Evolutionary conservation across 148 eudicot genomes (phyloP).

Genomic region (Amaranthus hypochondriacus): DNA sequence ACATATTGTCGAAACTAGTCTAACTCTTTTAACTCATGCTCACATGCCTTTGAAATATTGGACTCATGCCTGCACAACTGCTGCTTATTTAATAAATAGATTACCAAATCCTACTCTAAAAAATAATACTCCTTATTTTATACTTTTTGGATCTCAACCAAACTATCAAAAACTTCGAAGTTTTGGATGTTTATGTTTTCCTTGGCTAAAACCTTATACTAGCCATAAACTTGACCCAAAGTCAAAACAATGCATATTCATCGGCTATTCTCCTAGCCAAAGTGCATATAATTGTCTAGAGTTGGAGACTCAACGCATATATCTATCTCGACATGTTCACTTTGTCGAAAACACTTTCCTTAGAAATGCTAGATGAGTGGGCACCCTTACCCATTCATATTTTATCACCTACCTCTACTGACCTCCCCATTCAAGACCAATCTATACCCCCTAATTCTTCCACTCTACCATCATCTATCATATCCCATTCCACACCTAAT

Average conservation of each 20-base stretch:
- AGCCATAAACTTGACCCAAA: neutral
- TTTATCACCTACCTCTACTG: neutral
- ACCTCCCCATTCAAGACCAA: neutral
- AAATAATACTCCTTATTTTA: neutral
- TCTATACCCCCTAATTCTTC: neutral
- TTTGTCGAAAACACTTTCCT: slow-evolving; percentile 5
- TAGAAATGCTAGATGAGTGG: neutral
- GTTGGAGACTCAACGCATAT: neutral
- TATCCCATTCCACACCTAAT: neutral
- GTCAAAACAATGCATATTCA: neutral
- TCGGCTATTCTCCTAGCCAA: too few relatives aligned
- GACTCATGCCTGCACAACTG: neutral
- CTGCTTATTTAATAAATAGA: neutral
- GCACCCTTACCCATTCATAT: neutral
- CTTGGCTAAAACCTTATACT: neutral
- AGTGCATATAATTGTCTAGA: too few relatives aligned
- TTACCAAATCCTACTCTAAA: neutral
- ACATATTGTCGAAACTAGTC: neutral
- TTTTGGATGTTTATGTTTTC: slow-evolving; percentile 9
- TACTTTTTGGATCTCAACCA: neutral
- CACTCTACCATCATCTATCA: too few relatives aligned
- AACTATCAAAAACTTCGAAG: neutral
- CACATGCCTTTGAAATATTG: neutral
- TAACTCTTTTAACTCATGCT: neutral
- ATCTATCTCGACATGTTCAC: slow-evolving; percentile 2